Percentiles rank a stretch among this genome's conserved stretches.
These are phyloP conservation scores for Neurospora sp. DNA, from an alignment of 2,329 filamentous ascomycete species.

Conservation along the genomic window DNA sequence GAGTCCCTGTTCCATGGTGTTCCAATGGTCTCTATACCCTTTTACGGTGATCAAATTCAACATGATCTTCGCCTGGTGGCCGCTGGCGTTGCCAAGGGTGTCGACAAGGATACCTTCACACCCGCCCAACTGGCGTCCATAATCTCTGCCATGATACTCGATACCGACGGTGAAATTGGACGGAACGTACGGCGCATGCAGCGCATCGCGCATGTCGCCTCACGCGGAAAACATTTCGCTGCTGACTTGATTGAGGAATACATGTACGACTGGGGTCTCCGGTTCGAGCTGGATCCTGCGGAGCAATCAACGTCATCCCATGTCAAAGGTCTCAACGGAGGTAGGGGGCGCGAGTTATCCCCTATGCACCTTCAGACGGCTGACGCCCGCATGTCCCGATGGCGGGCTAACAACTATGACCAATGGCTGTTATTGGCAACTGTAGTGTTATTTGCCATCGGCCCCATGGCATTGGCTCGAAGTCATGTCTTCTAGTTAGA, in stretches of 20 bases:
- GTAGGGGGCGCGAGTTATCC: constrained; percentile 8
- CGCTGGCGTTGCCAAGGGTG: constrained; percentile 24
- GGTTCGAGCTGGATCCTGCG: not conserved
- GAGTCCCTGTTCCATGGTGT: constrained; percentile 30
- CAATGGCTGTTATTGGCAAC: constrained; percentile 10
- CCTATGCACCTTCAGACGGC: constrained; percentile 35
- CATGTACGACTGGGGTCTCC: constrained; percentile 25
- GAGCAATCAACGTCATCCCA: not conserved
- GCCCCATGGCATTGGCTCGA: too few species aligned
- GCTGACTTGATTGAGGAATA: constrained; percentile 33
- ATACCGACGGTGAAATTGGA: constrained; percentile 21
- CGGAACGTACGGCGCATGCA: constrained; percentile 27
- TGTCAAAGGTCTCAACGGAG: constrained; percentile 1
- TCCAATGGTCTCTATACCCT: constrained; percentile 25
- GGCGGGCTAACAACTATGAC: constrained; percentile 30
- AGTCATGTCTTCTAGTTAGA: too few species aligned
- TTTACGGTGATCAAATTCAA: constrained; percentile 32
- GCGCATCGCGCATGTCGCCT: constrained; percentile 27
- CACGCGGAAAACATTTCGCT: constrained; percentile 26
- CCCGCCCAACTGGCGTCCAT: constrained; percentile 22
- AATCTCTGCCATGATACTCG: constrained; percentile 19
- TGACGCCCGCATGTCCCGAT: constrained; percentile 30
- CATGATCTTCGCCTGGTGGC: constrained; percentile 26
- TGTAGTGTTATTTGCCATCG: too few species aligned
- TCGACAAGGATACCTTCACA: constrained; percentile 29